These are phyloP conservation scores for Mycena amicta DNA, from an alignment of 768 basidiomycete species.

Conservation along the genomic window DNA sequence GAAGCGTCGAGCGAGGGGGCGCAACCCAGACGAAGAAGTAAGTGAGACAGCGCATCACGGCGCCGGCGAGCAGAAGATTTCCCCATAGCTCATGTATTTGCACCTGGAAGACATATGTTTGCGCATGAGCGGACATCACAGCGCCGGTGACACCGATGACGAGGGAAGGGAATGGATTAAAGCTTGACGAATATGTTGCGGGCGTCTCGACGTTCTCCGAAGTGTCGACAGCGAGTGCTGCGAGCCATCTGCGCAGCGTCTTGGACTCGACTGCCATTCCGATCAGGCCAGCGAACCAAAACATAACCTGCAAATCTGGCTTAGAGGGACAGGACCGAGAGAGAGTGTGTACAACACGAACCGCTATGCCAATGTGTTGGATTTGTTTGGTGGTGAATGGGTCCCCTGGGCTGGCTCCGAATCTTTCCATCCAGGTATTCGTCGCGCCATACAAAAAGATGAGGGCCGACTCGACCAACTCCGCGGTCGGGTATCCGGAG, in stretches of 20 bases:
- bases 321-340: not conserved
- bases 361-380: conserved; percentile 93
- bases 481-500: conserved; percentile 57
- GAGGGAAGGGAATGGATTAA: conserved; percentile 92
- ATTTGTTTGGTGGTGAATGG: conserved; percentile 90
- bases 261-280: conserved; percentile 90
- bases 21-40: conserved; percentile 94
- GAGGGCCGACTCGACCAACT: conserved; percentile 75
- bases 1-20: conserved; percentile 82
- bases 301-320: conserved; percentile 68
- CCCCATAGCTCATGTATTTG: conserved; percentile 94
- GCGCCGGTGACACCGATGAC: conserved; percentile 92
- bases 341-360: conserved; percentile 37
- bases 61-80: conserved; percentile 75
- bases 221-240: conserved; percentile 50
- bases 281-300: conserved; percentile 89
- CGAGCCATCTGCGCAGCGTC: conserved; percentile 71
- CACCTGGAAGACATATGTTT: conserved; percentile 92
- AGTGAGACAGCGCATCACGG: conserved; percentile 80
- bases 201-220: conserved; percentile 62
- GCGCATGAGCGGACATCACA: conserved; percentile 91
- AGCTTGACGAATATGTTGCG: conserved; percentile 71
- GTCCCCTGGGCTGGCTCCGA: conserved; percentile 78
- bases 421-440: conserved; percentile 97
- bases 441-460: conserved; percentile 89